Evolutionary conservation across 306 rosid genomes (phyloP).

Genomic region (Boehmeria nivea): DNA sequence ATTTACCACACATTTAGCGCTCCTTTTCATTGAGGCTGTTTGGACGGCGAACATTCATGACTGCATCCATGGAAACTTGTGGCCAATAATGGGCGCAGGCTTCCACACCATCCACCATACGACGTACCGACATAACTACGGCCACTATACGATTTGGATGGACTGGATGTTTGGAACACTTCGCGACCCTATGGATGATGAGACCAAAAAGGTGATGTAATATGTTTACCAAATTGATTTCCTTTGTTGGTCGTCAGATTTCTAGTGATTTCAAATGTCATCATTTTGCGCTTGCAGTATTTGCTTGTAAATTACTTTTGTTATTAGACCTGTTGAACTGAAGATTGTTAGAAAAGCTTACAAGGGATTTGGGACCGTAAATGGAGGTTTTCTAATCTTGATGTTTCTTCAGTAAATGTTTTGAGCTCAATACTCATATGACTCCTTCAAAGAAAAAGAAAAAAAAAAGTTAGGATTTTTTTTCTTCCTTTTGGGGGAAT

Average conservation of each 20-base stretch:
- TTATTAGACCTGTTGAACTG: too few species aligned
- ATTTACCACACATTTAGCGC: conserved; percentile 57
- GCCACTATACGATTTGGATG: conserved; percentile 88
- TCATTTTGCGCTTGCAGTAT: neutral
- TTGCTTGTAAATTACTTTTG: conserved; percentile 20
- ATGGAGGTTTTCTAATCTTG: too few species aligned
- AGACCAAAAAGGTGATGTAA: conserved; percentile 50
- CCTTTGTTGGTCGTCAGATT: neutral
- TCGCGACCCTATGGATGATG: conserved; percentile 54
- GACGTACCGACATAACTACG: conserved; percentile 85
- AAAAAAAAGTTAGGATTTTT: too few species aligned
- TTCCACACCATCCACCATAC: conserved; percentile 96
- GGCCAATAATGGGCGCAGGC: conserved; percentile 99
- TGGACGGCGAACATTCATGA: conserved; percentile 97
- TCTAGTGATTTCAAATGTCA: neutral
- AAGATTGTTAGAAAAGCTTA: too few species aligned
- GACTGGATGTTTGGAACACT: conserved; percentile 98
- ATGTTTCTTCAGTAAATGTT: too few species aligned
- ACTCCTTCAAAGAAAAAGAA: too few species aligned
- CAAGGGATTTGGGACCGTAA: too few species aligned
- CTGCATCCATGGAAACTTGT: conserved; percentile 63
- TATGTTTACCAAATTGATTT: too few species aligned
- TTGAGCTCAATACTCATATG: too few species aligned
- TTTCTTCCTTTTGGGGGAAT: too few species aligned
- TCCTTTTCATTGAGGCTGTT: conserved; percentile 61